phyloP scores from a whole-genome alignment of 2,329 filamentous ascomycete genomes.

The Hymenoscyphus linearis region DNA sequence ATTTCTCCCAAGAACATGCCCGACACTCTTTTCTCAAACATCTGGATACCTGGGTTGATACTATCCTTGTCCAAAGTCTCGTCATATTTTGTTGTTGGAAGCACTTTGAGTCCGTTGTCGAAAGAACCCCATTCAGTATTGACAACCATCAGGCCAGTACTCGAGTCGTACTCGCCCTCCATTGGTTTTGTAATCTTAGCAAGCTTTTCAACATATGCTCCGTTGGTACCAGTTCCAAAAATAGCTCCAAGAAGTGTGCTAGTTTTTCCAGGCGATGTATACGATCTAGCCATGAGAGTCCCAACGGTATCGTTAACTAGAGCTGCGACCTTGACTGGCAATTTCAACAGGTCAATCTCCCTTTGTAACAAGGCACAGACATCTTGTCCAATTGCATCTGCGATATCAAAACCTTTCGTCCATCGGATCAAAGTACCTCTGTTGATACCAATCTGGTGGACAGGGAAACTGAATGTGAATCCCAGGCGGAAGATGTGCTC shows the following conservation, averaged over 20 bases:
- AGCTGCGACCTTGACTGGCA: constrained; percentile 92
- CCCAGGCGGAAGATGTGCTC: constrained; percentile 86
- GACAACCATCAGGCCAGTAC: constrained; percentile 91
- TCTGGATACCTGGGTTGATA: constrained; percentile 89
- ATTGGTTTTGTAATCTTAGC: constrained; percentile 75
- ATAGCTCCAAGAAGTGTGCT: constrained; percentile 90
- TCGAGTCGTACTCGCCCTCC: constrained; percentile 65
- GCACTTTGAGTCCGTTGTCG: constrained; percentile 83
- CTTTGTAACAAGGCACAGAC: constrained; percentile 84
- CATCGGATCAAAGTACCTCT: constrained; percentile 90
- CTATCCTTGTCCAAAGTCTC: constrained; percentile 69
- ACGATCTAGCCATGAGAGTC: constrained; percentile 95
- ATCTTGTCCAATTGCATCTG: constrained; percentile 90
- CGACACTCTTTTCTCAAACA: constrained; percentile 98
- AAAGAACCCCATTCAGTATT: constrained; percentile 99
- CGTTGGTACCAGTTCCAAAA: constrained; percentile 43
- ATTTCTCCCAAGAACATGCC: constrained; percentile 99
- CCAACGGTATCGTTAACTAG: constrained; percentile 97
- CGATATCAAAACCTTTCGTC: constrained; percentile 98
- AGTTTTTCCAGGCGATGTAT: constrained; percentile 83
- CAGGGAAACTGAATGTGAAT: constrained; percentile 98
- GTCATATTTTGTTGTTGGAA: constrained; percentile 84
- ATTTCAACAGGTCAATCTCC: constrained; percentile 79
- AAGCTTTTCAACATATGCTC: constrained; percentile 69
- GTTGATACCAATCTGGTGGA: constrained; percentile 91